A percentile compares a stretch with the other conserved stretches of the same genome.
Conservation (phyloP, 108 stramenopile species). For the Poteriospumella lacustris region DNA sequence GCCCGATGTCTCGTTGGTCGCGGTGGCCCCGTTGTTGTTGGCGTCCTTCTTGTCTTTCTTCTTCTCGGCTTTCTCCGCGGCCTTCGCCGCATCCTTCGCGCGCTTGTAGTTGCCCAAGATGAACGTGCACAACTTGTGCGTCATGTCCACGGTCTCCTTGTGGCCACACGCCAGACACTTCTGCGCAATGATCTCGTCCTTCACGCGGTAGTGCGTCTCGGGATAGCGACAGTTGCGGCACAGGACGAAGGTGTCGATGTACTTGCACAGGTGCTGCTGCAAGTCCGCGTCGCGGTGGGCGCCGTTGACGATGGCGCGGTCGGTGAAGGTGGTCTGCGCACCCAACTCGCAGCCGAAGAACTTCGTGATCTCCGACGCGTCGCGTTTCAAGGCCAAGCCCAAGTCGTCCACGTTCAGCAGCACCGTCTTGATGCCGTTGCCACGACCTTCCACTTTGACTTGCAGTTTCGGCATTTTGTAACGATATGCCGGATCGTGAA, state of each 20-base stretch:
- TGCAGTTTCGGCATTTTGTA: conserved; percentile 94
- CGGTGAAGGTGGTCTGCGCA: conserved; percentile 89
- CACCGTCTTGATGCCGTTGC: conserved; percentile 98
- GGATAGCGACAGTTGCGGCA: conserved; percentile 91
- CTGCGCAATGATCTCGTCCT: conserved; percentile 78
- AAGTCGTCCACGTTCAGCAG: conserved; percentile 89
- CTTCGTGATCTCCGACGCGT: conserved; percentile 73
- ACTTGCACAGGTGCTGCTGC: conserved; percentile 79
- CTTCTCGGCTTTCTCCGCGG: conserved; percentile 77
- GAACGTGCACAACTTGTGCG: conserved; percentile 73
- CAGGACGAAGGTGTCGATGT: conserved; percentile 91
- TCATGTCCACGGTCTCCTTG: conserved; percentile 94
- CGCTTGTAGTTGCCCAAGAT: conserved; percentile 60
- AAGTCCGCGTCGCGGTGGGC: conserved; percentile 79
- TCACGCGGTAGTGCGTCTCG: conserved; percentile 96
- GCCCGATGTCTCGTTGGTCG: conserved; percentile 44
- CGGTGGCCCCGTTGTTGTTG: conserved; percentile 35
- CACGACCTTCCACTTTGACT: conserved; percentile 94
- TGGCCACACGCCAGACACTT: conserved; percentile 94
- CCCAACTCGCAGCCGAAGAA: conserved; percentile 97
- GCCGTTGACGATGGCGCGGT: conserved; percentile 94
- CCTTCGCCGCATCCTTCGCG: conserved; percentile 27
- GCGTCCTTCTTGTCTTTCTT: conserved; percentile 57
- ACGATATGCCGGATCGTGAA: conserved; percentile 88
- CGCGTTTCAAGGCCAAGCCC: conserved; percentile 71